A percentile compares a stretch with the other conserved stretches of the same genome.
Conservation (phyloP, 2,329 filamentous ascomycete genomes). For the Cladophialophora exuberans region DNA sequence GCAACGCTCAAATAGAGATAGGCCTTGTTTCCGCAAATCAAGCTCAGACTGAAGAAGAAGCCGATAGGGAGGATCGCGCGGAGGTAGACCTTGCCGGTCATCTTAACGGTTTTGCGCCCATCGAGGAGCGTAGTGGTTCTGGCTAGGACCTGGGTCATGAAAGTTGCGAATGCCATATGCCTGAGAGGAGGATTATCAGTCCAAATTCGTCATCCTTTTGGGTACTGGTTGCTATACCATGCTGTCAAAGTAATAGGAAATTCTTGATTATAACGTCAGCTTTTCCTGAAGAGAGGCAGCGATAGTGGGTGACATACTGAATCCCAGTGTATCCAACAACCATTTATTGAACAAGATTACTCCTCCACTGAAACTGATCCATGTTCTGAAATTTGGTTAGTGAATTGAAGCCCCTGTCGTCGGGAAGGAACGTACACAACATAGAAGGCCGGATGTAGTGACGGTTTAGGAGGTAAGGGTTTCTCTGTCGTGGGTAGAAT, state of each 20-base stretch:
- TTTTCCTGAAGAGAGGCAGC: not conserved
- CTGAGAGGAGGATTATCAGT: conserved; percentile 10
- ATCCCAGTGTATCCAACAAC: conserved; percentile 75
- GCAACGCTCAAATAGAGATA: conserved; percentile 94
- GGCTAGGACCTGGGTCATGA: conserved; percentile 93
- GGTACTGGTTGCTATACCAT: conserved; percentile 52
- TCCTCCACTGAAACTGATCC: conserved; percentile 89
- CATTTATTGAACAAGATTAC: conserved; percentile 99
- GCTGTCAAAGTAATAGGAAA: conserved; percentile 67
- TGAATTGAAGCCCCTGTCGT: not conserved
- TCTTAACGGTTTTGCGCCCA: conserved; percentile 93
- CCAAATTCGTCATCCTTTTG: not conserved
- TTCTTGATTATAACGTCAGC: conserved; percentile 19
- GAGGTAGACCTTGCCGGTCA: conserved; percentile 92
- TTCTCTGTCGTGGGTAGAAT: conserved; percentile 68
- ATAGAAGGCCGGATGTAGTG: conserved; percentile 82
- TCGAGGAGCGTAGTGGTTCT: conserved; percentile 88
- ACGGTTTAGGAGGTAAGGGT: conserved; percentile 62
- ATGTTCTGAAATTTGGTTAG: conserved; percentile 61
- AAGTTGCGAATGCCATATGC: conserved; percentile 88
- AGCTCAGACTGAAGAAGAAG: conserved; percentile 90
- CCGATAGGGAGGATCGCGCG: conserved; percentile 94
- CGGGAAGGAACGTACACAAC: conserved; percentile 58
- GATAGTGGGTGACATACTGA: conserved; percentile 43
- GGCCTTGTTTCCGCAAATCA: conserved; percentile 95